Conservation (phyloP, 1,139 yeast genomes). For the Wickerhamomyces sp. region DNA sequence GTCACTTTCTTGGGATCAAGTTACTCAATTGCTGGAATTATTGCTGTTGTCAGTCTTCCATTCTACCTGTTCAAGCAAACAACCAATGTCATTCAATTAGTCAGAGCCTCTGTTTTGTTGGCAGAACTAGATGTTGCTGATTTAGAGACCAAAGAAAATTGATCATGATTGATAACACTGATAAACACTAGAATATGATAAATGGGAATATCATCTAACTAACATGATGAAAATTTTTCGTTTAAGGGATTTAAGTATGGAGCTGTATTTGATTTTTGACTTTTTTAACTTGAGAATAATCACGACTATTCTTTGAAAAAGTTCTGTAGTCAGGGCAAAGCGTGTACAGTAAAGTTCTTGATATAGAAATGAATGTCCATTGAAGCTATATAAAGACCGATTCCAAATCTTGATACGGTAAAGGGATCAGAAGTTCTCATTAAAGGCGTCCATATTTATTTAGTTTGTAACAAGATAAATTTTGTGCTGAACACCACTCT, state of each 20-base stretch:
- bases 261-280: no score
- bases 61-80: constrained; percentile 88
- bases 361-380: no score
- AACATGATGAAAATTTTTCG: no score
- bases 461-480: constrained; percentile 24
- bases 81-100: constrained; percentile 84
- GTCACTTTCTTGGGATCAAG: constrained; percentile 35
- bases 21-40: constrained; percentile 60
- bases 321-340: background rate
- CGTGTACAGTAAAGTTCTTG: no score
- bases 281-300: no score
- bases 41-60: constrained; percentile 68
- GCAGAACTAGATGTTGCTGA: constrained; percentile 79
- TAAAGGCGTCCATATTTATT: constrained; percentile 14
- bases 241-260: no score
- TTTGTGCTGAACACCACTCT: constrained; percentile 25
- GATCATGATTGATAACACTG: background rate
- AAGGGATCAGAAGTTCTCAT: constrained; percentile 25
- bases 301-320: background rate
- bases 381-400: background rate
- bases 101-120: constrained; percentile 75
- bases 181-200: no score
- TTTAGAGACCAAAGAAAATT: constrained; percentile 10
- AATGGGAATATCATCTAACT: no score
- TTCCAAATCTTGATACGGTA: background rate